Percentiles rank a stretch among this genome's conserved stretches.
Evolutionary conservation across 179 eudicot species (phyloP).

Genomic region (Camellia oleifera): DNA sequence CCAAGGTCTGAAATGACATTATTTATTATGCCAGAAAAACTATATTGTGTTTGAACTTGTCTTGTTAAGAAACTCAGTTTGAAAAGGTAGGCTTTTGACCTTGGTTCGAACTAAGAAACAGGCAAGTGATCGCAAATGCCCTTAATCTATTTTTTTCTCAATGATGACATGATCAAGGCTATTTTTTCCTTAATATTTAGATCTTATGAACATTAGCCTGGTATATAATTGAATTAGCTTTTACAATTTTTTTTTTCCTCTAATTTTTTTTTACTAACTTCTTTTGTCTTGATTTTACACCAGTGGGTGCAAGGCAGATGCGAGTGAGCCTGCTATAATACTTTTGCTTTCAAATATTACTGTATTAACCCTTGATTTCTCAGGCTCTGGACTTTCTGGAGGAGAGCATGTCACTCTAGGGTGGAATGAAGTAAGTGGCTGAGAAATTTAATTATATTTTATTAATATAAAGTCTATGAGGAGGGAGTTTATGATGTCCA

Average conservation of each 20-base stretch:
- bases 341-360: slow-evolving; percentile 91
- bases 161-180: not conserved
- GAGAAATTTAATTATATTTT: slow-evolving; percentile 4
- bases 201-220: not conserved
- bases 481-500: not conserved
- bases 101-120: too few species aligned
- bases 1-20: not conserved
- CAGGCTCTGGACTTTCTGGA: slow-evolving; percentile 98
- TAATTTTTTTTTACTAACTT: slow-evolving; percentile 18
- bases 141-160: not conserved
- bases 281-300: slow-evolving; percentile 26
- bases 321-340: slow-evolving; percentile 96
- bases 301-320: slow-evolving; percentile 99
- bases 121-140: not conserved
- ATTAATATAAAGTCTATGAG: not conserved
- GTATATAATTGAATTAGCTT: not conserved
- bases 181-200: not conserved
- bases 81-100: not conserved
- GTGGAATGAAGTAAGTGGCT: slow-evolving; percentile 85
- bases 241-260: not conserved
- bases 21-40: not conserved
- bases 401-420: slow-evolving; percentile 98
- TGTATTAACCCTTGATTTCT: slow-evolving; percentile 94
- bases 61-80: too few species aligned
- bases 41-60: too few species aligned